Base-by-base conservation (phyloP, 2,329 filamentous ascomycete species). In the Aspergillaceae sp. region DNA sequence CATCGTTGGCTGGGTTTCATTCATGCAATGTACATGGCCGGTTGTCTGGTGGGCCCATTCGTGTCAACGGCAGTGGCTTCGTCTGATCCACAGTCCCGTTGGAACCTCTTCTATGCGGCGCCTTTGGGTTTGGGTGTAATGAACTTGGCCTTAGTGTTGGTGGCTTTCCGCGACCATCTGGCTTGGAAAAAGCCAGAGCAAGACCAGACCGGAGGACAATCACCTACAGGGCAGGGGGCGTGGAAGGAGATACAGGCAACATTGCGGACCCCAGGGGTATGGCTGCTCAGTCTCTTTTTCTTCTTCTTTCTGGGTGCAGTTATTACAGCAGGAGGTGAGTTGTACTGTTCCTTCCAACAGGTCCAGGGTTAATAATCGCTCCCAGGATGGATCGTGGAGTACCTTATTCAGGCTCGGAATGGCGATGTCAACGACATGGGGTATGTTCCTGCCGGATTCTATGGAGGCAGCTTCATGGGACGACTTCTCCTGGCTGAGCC, bases 1-100 rank as follows among this genome's bases (percentile, higher is more conserved):
- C 78, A 84, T 55, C 66, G 78, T 4, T 83, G 78, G 75, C 66
- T 84, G 0, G 76, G 78, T 0, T 76, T 83, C 45, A 80, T 84
- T 10, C 81, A 84, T 50, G 80, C 79, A 6, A 79, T 78, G 71
- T 84, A 80, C 53, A 70, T 67, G 43, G 59, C 74, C 0, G 80
- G 80, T 0, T 76, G 75, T 41, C 68, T 83, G 2, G 69, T 79
- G 3, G 75, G 73, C 0, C 80, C 80, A 0, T 78, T 84, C 41
- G 71, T 74, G 1, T 72, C 73, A 0, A 77, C 73, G 0, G 70
- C 69, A 0, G 66, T 81, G n/a, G 76, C 77, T 0, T 69, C 70
- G 0, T 58, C 64, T 0, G 57, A 55, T 3, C 40, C 53, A 1
- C 61, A 64, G 2, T 53, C 56, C 1, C 65, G 62, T 4, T 83